These are phyloP conservation scores for Amanita rubescens DNA, from an alignment of 768 basidiomycete species.

Conservation along the genomic window DNA sequence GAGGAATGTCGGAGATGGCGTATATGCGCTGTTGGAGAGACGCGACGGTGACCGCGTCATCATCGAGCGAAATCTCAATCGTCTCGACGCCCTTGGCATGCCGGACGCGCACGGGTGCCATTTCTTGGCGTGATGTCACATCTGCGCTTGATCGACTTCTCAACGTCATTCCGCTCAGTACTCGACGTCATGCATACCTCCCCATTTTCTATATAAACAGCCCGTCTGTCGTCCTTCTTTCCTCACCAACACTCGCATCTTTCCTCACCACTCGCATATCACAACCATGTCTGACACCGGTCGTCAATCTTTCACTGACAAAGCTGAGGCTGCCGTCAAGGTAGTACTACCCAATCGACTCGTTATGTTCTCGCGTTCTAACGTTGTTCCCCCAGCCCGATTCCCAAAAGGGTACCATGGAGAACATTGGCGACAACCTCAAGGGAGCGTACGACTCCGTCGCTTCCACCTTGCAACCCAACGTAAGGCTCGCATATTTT, in stretches of 20 bases:
- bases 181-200: slow-evolving; percentile 1
- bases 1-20: slow-evolving; percentile 57
- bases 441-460: slow-evolving; percentile 42
- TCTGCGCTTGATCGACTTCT: not conserved
- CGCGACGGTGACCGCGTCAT: slow-evolving; percentile 49
- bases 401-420: slow-evolving; percentile 46
- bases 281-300: slow-evolving; percentile 45
- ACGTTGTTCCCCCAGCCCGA: slow-evolving; percentile 35
- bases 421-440: slow-evolving; percentile 41
- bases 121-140: slow-evolving; percentile 17
- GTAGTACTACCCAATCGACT: slow-evolving; percentile 16
- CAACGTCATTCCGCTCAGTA: not conserved
- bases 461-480: slow-evolving; percentile 42
- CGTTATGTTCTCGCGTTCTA: not conserved
- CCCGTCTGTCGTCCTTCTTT: not conserved
- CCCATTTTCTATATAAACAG: not conserved
- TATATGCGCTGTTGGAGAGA: slow-evolving; percentile 73
- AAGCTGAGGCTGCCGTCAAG: slow-evolving; percentile 43
- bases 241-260: not conserved
- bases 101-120: slow-evolving; percentile 73
- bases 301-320: slow-evolving; percentile 56
- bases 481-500: slow-evolving; percentile 22
- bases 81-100: slow-evolving; percentile 82
- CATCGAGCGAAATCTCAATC: slow-evolving; percentile 57
- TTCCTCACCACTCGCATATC: not conserved